Conservation (phyloP, 2,329 filamentous ascomycete species). For the Pyrenochaeta sp. region DNA sequence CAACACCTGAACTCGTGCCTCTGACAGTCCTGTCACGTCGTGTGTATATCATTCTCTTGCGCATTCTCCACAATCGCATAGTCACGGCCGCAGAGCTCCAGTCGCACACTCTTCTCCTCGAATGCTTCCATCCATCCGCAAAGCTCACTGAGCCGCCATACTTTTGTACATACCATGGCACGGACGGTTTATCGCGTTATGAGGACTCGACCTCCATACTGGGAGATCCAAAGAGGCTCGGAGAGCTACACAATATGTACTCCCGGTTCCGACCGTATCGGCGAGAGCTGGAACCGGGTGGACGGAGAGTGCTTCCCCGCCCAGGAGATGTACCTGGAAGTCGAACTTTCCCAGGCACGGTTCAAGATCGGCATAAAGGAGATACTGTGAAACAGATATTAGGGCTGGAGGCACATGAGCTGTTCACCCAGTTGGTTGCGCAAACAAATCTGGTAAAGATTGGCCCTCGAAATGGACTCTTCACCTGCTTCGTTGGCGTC, state of each 20-base stretch:
- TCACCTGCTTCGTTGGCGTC: constrained; percentile 70
- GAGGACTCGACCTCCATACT: constrained; percentile 44
- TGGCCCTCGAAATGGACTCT: constrained; percentile 66
- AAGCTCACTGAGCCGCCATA: constrained; percentile 74
- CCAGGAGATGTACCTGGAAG: constrained; percentile 58
- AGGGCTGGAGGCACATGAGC: constrained; percentile 71
- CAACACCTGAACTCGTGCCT: constrained; percentile 57
- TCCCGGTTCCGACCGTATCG: constrained; percentile 73
- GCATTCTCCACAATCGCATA: constrained; percentile 70
- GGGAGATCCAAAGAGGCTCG: constrained; percentile 47
- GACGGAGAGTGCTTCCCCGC: constrained; percentile 48
- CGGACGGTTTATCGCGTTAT: constrained; percentile 62
- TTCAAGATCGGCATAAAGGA: constrained; percentile 39
- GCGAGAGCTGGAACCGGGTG: constrained; percentile 57
- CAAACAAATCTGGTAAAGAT: constrained; percentile 73
- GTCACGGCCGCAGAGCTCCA: constrained; percentile 64
- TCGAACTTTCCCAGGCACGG: constrained; percentile 45
- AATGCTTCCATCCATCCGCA: constrained; percentile 77
- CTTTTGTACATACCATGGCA: constrained; percentile 72
- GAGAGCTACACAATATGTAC: constrained; percentile 66
- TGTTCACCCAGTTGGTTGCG: constrained; percentile 77
- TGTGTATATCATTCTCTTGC: constrained; percentile 68
- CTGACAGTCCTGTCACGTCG: constrained; percentile 67
- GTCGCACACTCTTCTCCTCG: constrained; percentile 74
- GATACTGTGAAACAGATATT: constrained; percentile 66